Base-by-base conservation (phyloP, 768 basidiomycete genomes). In the Leccinellum rugosiceps region DNA sequence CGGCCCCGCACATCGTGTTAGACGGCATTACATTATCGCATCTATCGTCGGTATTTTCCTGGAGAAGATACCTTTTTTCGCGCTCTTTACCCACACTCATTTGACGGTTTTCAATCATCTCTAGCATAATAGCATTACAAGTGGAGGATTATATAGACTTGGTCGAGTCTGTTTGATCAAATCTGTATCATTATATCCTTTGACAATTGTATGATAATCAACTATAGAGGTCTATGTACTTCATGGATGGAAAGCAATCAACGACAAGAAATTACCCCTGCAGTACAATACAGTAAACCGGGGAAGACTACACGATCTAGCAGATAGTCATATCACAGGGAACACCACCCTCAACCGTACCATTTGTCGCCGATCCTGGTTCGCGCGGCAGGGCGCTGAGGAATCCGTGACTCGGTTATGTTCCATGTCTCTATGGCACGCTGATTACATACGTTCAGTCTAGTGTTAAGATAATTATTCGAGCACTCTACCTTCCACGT, bases 361-460 rank as follows among this genome's bases (percentile, higher is more conserved):
- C 88, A 91, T 69, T 87, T 85, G 49, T 80, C 78, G 9, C 84
- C 86, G 3, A 85, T 73, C 59, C 75, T 80, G 25, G 75, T 83
- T 58, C 75, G 72, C 1, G 85, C 82, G 34, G 82, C 77, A 4
- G 83, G 78, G 34, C 94, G 81, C 63, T 85, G 83, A 0, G 94
- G 93, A 57, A 98, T 92, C 58, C 77, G 77, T 2, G 91, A 77
- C 59, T 87, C 78, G 0, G 72, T 86, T 64, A 98, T 95, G 31
- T 90, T 74, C 74, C 94, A 97, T 0, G 89, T 81, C 59, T 93
- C 83, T 64, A 92, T 97, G 8, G 96, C 94, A 11, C 87, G 83
- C 94, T 96, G 65, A 45, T 26, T 30, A 51, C 25, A 30, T 11
- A 49, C 6, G 21, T 44, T 34, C 54, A 58, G 53, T 32, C 5